phyloP scores from a whole-genome alignment of 202 grass and related monocot species.

The Digitaria exilis region DNA sequence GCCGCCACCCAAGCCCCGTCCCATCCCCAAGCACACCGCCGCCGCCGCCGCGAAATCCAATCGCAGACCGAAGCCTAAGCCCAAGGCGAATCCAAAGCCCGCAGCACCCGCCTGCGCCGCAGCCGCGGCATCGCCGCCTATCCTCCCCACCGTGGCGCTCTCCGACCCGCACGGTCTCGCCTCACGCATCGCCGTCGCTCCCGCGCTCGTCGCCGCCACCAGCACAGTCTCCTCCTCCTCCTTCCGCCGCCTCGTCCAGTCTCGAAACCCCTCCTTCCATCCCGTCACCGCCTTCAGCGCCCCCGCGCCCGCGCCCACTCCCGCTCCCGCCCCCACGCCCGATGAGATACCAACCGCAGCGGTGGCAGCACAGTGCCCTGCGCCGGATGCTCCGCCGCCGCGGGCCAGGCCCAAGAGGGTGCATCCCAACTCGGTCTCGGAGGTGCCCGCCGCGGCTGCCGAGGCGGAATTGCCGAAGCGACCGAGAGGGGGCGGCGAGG shows the following conservation, averaged over 20 bases:
- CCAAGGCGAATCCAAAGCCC: conserved; percentile 36
- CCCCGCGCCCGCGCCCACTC: background rate
- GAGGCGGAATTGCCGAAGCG: conserved; percentile 50
- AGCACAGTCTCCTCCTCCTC: conserved; percentile 53
- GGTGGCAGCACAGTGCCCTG: background rate
- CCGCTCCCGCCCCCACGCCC: background rate
- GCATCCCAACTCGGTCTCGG: conserved; percentile 73
- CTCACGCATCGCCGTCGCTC: conserved; percentile 41
- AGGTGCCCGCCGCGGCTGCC: conserved; percentile 15
- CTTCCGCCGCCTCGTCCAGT: conserved; percentile 73
- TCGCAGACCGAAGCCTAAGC: conserved; percentile 36
- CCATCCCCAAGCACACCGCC: conserved; percentile 32
- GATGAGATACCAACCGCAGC: conserved; percentile 20
- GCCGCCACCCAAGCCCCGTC: conserved; percentile 31
- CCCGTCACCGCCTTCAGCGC: conserved; percentile 40
- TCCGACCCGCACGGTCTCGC: conserved; percentile 63
- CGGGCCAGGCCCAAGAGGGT: conserved; percentile 58
- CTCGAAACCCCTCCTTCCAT: conserved; percentile 66
- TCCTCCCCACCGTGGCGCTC: conserved; percentile 35
- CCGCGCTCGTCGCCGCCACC: conserved; percentile 25
- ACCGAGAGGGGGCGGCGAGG: conserved; percentile 56
- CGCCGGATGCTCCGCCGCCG: conserved; percentile 23
- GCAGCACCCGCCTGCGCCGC: conserved; percentile 2
- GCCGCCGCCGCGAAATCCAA: conserved; percentile 37
- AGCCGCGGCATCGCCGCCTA: conserved; percentile 19